Evolutionary conservation across 345 rosid genomes (phyloP), one percentile per base, ranked within the genome.

Genomic region (Xanthoceras sorbifolium): DNA sequence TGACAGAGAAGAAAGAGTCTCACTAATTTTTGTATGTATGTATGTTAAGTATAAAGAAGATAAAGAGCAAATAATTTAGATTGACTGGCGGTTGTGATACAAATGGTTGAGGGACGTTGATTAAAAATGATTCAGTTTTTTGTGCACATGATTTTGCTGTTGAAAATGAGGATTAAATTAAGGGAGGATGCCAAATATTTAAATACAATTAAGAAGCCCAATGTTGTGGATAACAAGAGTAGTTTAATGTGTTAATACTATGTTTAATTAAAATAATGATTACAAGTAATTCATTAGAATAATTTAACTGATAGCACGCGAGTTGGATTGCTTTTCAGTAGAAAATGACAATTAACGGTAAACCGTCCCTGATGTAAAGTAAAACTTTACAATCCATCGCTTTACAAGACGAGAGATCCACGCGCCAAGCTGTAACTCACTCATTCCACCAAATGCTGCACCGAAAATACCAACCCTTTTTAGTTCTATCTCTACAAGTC

Each of bases 271-370:
- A 54, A 64, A 38, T 67, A 79, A 75, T 79, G 78, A 79, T 79
- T 73, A 44, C 71, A 2, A n/a, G 8, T 62, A 65, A 61, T 15
- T 6, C 60, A 54, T 22, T n/a, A 54, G 4, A 11, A 11, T 12
- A 34, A 55, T 18, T 64, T 48, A 71, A 64, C 31, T 57, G n/a
- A 32, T 28, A 29, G 75, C 34, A 59, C 20, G 38, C 40, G 18
- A 32, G 20, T n/a, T 23, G 57, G 22, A 6, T 9, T 40, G 59
- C 62, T 54, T 77, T 69, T 31, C n/a, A 66, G 17, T 50, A 60
- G 82, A 86, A 67, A 67, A 26, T 79, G 87, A 86, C 85, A 81
- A 86, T 68, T 84, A 86, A 84, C 89, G 83, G 87, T 84, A 82
- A 86, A 86, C 89, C 18, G 87, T 69, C 82, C 20, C 64, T 0